Conservation (phyloP, 2,329 filamentous ascomycete species). For the Achaetomium macrosporum region DNA sequence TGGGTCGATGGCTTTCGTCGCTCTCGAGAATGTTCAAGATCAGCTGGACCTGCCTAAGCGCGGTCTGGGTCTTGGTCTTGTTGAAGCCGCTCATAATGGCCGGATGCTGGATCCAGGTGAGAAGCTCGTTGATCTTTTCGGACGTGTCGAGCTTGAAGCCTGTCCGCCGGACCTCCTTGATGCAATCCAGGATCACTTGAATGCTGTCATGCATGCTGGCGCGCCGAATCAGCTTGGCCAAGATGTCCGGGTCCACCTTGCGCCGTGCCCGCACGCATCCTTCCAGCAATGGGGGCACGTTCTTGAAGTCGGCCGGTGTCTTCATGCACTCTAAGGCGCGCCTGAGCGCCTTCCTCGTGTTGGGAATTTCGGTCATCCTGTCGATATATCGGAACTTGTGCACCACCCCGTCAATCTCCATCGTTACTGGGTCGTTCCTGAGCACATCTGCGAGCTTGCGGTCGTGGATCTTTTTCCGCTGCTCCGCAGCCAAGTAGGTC, state of each 20-base stretch:
- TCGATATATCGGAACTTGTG: constrained; percentile 46
- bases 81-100: constrained; percentile 36
- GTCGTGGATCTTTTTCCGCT: constrained; percentile 50
- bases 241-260: constrained; percentile 32
- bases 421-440: constrained; percentile 48
- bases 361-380: constrained; percentile 37
- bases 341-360: constrained; percentile 35
- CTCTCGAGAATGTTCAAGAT: constrained; percentile 45
- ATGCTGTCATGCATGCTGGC: constrained; percentile 38
- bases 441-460: constrained; percentile 43
- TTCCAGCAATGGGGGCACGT: constrained; percentile 47
- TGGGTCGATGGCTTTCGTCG: constrained; percentile 25
- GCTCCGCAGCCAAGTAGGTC: constrained; percentile 47
- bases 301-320: constrained; percentile 45
- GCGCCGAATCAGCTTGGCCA: constrained; percentile 36
- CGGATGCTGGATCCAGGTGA: constrained; percentile 37
- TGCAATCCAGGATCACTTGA: constrained; percentile 44
- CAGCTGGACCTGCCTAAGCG: constrained; percentile 41
- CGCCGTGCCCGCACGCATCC: constrained; percentile 40
- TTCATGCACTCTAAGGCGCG: constrained; percentile 41
- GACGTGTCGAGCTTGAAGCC: constrained; percentile 38
- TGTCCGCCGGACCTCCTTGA: constrained; percentile 42
- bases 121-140: constrained; percentile 37
- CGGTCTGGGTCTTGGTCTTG: constrained; percentile 34
- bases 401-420: constrained; percentile 53